These are phyloP conservation scores for Diaporthe velutina DNA, from an alignment of 2,329 filamentous ascomycete species.

Conservation along the genomic window DNA sequence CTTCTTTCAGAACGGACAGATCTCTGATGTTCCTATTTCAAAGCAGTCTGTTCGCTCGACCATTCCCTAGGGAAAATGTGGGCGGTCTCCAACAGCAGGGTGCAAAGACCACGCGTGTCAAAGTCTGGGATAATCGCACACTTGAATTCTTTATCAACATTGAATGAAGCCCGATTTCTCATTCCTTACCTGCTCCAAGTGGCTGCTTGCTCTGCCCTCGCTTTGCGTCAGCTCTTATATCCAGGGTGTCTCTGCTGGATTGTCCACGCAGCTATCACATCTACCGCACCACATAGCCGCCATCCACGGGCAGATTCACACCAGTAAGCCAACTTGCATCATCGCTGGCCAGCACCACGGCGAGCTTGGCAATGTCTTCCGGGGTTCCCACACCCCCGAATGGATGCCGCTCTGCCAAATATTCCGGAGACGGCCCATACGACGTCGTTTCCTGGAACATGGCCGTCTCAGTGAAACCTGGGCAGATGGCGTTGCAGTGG, in stretches of 20 bases:
- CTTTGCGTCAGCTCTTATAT: not conserved
- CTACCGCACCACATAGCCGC: constrained; percentile 1
- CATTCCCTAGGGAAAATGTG: not conserved
- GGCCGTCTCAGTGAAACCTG: constrained; percentile 54
- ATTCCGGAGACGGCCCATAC: not conserved
- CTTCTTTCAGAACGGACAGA: not conserved
- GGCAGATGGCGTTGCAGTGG: constrained; percentile 67
- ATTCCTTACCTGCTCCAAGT: not conserved
- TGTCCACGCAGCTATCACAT: not conserved
- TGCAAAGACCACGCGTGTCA: not conserved
- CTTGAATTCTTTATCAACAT: not conserved
- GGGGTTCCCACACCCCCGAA: constrained; percentile 19
- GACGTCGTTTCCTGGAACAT: constrained; percentile 18
- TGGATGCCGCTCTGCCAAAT: not conserved
- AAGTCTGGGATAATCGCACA: not conserved
- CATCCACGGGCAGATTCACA: constrained; percentile 16
- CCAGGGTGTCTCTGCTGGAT: too few species aligned
- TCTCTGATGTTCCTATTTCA: not conserved
- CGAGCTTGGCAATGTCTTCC: constrained; percentile 25
- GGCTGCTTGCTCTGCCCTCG: too few species aligned
- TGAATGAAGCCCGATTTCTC: not conserved
- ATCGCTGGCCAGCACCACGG: constrained; percentile 31
- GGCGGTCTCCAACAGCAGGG: not conserved
- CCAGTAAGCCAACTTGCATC: constrained; percentile 36
- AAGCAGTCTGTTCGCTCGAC: not conserved